Percentiles rank a stretch among this genome's conserved stretches.
These are phyloP conservation scores for Chloroidium sp. DNA, from an alignment of 163 green algal species.

Conservation along the genomic window DNA sequence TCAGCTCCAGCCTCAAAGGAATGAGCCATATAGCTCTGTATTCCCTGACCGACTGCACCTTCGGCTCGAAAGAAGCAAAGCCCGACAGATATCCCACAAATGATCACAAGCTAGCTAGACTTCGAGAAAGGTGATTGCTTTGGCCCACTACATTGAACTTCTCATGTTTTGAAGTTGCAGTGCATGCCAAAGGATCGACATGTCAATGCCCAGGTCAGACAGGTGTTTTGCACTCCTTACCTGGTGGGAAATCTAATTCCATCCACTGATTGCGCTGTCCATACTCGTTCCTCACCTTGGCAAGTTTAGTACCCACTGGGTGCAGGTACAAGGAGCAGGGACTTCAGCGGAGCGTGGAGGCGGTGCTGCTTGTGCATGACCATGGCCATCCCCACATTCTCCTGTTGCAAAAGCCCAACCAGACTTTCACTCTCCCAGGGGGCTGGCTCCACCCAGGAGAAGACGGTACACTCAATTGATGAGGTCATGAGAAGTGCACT, in stretches of 20 bases:
- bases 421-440: slow-evolving; percentile 86
- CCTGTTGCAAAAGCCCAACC: slow-evolving; percentile 49
- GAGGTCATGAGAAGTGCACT: not conserved
- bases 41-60: slow-evolving; percentile 76
- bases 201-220: not conserved
- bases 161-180: not conserved
- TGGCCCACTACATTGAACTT: not conserved
- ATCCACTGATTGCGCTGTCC: not conserved
- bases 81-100: slow-evolving; percentile 67
- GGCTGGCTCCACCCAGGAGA: slow-evolving; percentile 82
- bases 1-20: too few species aligned
- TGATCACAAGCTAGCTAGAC: slow-evolving; percentile 44
- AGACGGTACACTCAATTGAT: slow-evolving; percentile 52
- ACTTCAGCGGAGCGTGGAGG: slow-evolving; percentile 67
- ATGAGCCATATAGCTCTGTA: slow-evolving; percentile 44
- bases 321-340: slow-evolving; percentile 55
- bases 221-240: not conserved
- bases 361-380: slow-evolving; percentile 67
- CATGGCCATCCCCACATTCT: slow-evolving; percentile 89
- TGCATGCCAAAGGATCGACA: not conserved
- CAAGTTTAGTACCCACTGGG: not conserved
- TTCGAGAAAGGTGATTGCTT: slow-evolving; percentile 66
- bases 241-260: not conserved
- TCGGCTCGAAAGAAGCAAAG: slow-evolving; percentile 73
- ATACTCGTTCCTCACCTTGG: not conserved